Conservation (phyloP, 2,329 filamentous ascomycete genomes). For the Magnaporthiopsis rhizophila region DNA sequence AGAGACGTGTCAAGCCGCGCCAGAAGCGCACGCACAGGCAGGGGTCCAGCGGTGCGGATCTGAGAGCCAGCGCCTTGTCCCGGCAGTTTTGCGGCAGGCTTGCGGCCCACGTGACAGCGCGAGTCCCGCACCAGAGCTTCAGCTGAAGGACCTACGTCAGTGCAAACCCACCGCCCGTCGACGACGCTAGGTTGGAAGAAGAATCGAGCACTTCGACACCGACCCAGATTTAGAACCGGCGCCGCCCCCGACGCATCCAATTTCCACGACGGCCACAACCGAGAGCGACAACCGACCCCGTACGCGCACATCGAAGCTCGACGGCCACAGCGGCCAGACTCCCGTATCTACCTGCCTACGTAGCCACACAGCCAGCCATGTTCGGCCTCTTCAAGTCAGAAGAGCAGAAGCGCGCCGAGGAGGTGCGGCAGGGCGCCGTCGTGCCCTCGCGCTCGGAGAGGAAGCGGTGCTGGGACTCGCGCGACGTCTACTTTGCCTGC, state of each 20-base stretch:
- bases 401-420: constrained; percentile 40
- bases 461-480: constrained; percentile 77
- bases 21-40: not conserved
- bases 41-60: not conserved
- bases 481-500: constrained; percentile 83
- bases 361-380: constrained; percentile 34
- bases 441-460: constrained; percentile 82
- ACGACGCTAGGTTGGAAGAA: too few species aligned
- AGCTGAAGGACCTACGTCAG: not conserved
- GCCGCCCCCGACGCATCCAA: not conserved
- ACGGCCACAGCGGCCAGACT: too few species aligned
- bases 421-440: constrained; percentile 50
- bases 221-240: too few species aligned
- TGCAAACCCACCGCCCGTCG: not conserved
- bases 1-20: not conserved
- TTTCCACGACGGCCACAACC: not conserved
- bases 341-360: too few species aligned
- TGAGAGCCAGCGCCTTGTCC: not conserved
- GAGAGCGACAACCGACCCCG: not conserved
- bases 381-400: constrained; percentile 32
- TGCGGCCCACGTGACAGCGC: not conserved
- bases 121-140: not conserved
- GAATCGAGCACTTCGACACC: not conserved
- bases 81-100: not conserved
- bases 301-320: not conserved